Percentiles rank a stretch among this genome's conserved stretches.
Conservation (phyloP, 169 alveolate genomes). For the Cryptosporidium canis region DNA sequence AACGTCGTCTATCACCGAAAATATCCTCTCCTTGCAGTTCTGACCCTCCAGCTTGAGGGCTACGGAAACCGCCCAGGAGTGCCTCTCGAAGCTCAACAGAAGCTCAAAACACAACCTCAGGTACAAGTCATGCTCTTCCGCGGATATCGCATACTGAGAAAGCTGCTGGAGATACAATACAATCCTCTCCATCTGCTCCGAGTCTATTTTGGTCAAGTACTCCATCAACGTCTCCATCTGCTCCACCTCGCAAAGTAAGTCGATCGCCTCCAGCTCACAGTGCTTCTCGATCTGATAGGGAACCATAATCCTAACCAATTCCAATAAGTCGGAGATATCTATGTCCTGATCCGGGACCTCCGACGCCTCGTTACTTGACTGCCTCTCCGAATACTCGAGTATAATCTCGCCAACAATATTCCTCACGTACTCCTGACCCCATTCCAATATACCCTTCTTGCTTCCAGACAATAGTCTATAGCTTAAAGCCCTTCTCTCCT, state of each 20-base stretch:
- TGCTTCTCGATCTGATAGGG: slow-evolving; percentile 87
- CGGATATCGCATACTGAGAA: slow-evolving; percentile 79
- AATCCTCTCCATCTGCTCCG: slow-evolving; percentile 78
- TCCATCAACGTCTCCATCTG: slow-evolving; percentile 78
- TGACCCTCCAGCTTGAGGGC: slow-evolving; percentile 56
- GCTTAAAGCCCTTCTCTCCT: slow-evolving; percentile 73
- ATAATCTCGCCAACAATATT: slow-evolving; percentile 75
- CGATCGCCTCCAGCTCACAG: slow-evolving; percentile 87
- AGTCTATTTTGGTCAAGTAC: slow-evolving; percentile 77
- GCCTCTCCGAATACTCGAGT: slow-evolving; percentile 75
- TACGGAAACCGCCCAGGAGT: slow-evolving; percentile 45
- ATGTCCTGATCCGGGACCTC: slow-evolving; percentile 64
- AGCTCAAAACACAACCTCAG: slow-evolving; percentile 76
- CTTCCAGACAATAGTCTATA: slow-evolving; percentile 67
- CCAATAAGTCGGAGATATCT: slow-evolving; percentile 66
- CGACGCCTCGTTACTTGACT: slow-evolving; percentile 21
- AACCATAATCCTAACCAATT: slow-evolving; percentile 81
- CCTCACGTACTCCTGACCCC: slow-evolving; percentile 80
- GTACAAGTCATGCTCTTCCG: slow-evolving; percentile 75
- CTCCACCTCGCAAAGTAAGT: slow-evolving; percentile 85
- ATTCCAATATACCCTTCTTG: slow-evolving; percentile 72
- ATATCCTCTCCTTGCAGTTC: slow-evolving; percentile 21
- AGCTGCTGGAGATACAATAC: slow-evolving; percentile 78
- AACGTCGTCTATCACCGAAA: slow-evolving; percentile 36
- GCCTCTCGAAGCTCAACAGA: slow-evolving; percentile 52